phyloP scores from a whole-genome alignment of 164 flowering plant species.

The Aristolochia californica region DNA sequence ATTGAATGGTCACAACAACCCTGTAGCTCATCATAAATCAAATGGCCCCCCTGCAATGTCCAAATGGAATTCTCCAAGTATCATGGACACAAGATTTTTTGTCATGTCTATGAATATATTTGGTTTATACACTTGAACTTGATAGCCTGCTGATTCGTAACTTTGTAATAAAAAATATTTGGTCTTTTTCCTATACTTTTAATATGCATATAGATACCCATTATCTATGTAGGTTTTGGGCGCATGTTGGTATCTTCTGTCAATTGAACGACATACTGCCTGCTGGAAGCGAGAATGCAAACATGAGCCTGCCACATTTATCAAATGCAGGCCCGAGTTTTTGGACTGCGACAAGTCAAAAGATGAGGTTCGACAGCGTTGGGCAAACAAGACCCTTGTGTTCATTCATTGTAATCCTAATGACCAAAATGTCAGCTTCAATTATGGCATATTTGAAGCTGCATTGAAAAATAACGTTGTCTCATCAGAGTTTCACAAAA shows the following conservation, averaged over 20 bases:
- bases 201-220: too few relatives aligned
- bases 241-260: constrained; percentile 82
- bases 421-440: constrained; percentile 21
- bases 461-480: constrained; percentile 57
- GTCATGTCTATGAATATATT: too few relatives aligned
- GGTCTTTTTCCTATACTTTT: too few relatives aligned
- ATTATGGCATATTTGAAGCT: constrained; percentile 62
- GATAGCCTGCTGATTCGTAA: too few relatives aligned
- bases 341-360: constrained; percentile 40
- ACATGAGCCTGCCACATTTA: constrained; percentile 22
- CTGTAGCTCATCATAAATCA: too few relatives aligned
- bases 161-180: too few relatives aligned
- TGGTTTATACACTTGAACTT: too few relatives aligned
- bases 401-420: constrained; percentile 54
- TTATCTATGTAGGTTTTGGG: constrained; percentile 54
- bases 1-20: too few relatives aligned
- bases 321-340: constrained; percentile 32
- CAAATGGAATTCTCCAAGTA: too few relatives aligned
- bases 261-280: constrained; percentile 59
- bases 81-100: too few relatives aligned
- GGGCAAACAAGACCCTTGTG: constrained; percentile 49
- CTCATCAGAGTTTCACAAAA: constrained; percentile 41
- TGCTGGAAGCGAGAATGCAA: constrained; percentile 77
- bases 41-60: too few relatives aligned
- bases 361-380: constrained; percentile 18